phyloP scores from a whole-genome alignment of 768 basidiomycete species.

The Rhodosporidiobolus sp. region DNA sequence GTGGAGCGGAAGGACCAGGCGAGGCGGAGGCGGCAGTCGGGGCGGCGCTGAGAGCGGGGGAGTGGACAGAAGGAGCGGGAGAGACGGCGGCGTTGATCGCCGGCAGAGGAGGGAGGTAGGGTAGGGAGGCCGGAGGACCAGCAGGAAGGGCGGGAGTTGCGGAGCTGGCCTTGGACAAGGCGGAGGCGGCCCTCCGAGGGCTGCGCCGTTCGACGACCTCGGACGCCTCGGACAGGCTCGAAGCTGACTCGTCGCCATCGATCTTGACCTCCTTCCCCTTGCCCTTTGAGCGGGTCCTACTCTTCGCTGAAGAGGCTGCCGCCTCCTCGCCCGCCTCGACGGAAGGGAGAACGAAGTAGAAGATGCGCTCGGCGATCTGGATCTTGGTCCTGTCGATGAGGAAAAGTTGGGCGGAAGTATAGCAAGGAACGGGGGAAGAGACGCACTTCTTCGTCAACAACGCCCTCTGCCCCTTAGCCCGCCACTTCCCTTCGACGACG shows the following conservation, averaged over 20 bases:
- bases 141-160: no score
- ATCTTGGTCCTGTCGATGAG: slow-evolving; percentile 71
- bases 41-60: not conserved
- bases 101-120: no score
- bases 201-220: slow-evolving; percentile 15
- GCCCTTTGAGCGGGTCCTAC: slow-evolving; percentile 36
- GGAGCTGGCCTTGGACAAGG: no score
- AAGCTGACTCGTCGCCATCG: slow-evolving; percentile 4
- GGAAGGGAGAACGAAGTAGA: slow-evolving; percentile 85
- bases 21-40: not conserved
- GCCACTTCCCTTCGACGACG: slow-evolving; percentile 98
- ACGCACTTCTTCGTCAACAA: slow-evolving; percentile 75
- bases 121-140: no score
- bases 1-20: not conserved
- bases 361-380: slow-evolving; percentile 94
- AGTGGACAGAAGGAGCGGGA: not conserved
- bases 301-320: slow-evolving; percentile 35
- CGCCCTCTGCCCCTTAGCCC: slow-evolving; percentile 79
- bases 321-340: slow-evolving; percentile 22
- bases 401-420: not conserved
- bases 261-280: slow-evolving; percentile 23
- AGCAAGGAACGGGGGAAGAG: not conserved
- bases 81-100: not conserved
- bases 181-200: not conserved
- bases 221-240: slow-evolving; percentile 25